Evolutionary conservation across 2,329 filamentous ascomycete genomes (phyloP).

Genomic region (Pseudogymnoascus sp.): DNA sequence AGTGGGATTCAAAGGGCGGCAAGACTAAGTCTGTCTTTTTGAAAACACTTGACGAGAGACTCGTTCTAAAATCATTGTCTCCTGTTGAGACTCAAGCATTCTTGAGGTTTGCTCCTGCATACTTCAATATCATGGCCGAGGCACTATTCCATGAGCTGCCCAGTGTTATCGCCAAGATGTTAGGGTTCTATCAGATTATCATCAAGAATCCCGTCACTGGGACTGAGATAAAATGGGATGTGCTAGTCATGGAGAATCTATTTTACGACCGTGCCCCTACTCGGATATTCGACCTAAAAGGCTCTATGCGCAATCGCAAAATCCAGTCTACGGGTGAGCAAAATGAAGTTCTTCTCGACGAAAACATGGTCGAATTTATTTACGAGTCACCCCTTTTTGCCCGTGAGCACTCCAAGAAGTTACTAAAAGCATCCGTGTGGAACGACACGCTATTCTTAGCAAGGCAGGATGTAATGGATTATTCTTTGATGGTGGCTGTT

Average conservation of each 20-base stretch:
- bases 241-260: constrained; percentile 93
- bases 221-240: constrained; percentile 88
- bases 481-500: constrained; percentile 96
- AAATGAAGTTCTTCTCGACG: constrained; percentile 92
- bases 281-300: constrained; percentile 91
- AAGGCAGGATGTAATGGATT: constrained; percentile 97
- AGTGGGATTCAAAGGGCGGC: constrained; percentile 96
- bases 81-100: constrained; percentile 91
- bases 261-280: constrained; percentile 92
- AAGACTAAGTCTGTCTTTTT: constrained; percentile 97
- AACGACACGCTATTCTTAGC: constrained; percentile 96
- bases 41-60: constrained; percentile 90
- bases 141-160: constrained; percentile 92
- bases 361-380: constrained; percentile 99
- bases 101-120: constrained; percentile 89
- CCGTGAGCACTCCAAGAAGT: constrained; percentile 90
- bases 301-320: constrained; percentile 96
- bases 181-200: constrained; percentile 94
- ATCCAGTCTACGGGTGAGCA: constrained; percentile 93
- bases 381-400: constrained; percentile 95
- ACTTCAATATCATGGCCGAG: constrained; percentile 96
- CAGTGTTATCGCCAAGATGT: constrained; percentile 97
- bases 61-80: constrained; percentile 74
- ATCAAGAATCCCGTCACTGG: constrained; percentile 93
- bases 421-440: constrained; percentile 86